Base-by-base conservation (phyloP, 306 rosid genomes). In the Cucumis cinereus region DNA sequence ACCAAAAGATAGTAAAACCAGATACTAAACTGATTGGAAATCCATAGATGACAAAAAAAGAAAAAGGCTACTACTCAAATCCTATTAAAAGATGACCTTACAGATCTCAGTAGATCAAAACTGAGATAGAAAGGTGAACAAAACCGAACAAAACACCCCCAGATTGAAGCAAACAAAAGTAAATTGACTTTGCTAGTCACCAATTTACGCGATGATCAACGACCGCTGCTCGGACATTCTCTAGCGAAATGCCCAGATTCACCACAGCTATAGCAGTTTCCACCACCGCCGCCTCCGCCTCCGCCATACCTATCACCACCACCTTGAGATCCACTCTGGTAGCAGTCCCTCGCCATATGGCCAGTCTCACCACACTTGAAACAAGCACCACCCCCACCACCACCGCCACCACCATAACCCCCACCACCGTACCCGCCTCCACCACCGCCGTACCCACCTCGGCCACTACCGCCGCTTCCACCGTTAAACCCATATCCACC, bases 241-340 rank as follows among this genome's bases (percentile, higher is more conserved):
- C 91, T 78, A 2, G 91, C 91, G 28, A 87, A 87, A 81, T 87
- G 90, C n/a, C 90, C 90, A 52, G 85, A 50, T 8, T 56, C 90
- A 2, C 90, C 90, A 61, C 88, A 87, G 80, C 80, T 84, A 57
- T 77, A 85, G 81, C 90, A 87, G 60, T 75, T 70, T 0, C 87
- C 87, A 11, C 78, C 75, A 0, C 84, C 85, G 0, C 87, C 92
- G 0, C 96, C 92, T 86, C n/a, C n/a, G 0, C 88, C 87, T 0
- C 83, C 79, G 0, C 83, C 79, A 1, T 77, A 67, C 49, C 78
- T 28, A 59, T 61, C 78, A 14, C 78, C 84, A 14, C 78, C 84
- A 5, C 81, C 76, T 15, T 78, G 47, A 0, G 78, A 71, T 0
- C 86, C 87, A 0, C 81, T 77, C 82, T 83, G 81, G 13, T 66